These are phyloP conservation scores for Boechera stricta DNA, from an alignment of 345 rosid genomes.

Conservation along the genomic window DNA sequence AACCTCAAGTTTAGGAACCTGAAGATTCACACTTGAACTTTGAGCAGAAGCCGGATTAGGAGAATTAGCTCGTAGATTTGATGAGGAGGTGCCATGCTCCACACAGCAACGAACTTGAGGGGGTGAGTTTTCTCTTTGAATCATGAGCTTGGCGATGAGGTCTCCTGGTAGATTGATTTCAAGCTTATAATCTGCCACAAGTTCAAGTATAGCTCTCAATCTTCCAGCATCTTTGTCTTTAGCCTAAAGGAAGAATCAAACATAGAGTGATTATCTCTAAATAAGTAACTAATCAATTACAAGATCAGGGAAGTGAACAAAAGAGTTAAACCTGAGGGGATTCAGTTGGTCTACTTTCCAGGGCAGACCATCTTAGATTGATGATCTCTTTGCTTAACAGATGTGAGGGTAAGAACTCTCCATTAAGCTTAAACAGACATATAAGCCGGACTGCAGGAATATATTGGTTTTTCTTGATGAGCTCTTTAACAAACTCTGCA, in stretches of 20 bases:
- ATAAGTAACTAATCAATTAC: not conserved
- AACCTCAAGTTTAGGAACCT: conserved; percentile 15
- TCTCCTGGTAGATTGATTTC: conserved; percentile 28
- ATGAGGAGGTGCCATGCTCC: not conserved
- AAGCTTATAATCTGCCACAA: conserved; percentile 29
- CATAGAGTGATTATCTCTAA: not conserved
- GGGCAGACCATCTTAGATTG: conserved; percentile 1
- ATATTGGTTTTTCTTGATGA: conserved; percentile 10
- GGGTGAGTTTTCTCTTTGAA: conserved; percentile 27
- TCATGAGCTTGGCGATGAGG: conserved; percentile 32
- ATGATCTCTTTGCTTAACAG: conserved; percentile 35
- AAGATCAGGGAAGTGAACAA: conserved; percentile 19
- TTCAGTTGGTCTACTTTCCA: not conserved
- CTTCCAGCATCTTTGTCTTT: conserved; percentile 29
- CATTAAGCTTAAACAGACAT: conserved; percentile 19
- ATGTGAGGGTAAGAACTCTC: not conserved
- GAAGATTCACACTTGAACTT: conserved; percentile 1
- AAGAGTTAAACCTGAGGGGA: conserved; percentile 21
- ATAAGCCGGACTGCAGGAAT: conserved; percentile 31
- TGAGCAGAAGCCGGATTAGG: not conserved
- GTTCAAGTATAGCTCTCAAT: conserved; percentile 35
- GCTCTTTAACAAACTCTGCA: conserved; percentile 29
- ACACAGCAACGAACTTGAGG: conserved; percentile 18
- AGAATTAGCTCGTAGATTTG: conserved; percentile 5
- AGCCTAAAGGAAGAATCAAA: conserved; percentile 18